A percentile compares a stretch with the other conserved stretches of the same genome.
Evolutionary conservation across 768 basidiomycete genomes (phyloP).

Genomic region (Kwoniella sp.): DNA sequence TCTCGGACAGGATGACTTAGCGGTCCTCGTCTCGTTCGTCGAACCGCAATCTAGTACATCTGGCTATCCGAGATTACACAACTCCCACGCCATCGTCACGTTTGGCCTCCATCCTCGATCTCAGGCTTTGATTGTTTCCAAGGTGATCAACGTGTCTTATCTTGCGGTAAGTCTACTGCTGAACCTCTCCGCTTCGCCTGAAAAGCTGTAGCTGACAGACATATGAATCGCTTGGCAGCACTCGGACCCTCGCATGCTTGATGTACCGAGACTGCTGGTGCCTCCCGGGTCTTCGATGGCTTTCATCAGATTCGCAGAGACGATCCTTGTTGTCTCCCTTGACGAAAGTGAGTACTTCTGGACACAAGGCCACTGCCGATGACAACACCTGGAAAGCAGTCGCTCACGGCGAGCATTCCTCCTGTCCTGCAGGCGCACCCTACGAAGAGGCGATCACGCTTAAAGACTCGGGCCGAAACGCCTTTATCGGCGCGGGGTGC

Average conservation of each 20-base stretch:
- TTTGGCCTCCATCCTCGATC: conserved; percentile 33
- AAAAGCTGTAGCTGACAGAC: too few relatives aligned
- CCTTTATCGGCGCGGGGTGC: conserved; percentile 54
- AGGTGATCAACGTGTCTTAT: conserved; percentile 31
- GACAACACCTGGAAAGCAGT: background rate
- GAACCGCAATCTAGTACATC: conserved; percentile 32
- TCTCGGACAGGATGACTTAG: conserved; percentile 41
- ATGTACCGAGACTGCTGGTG: conserved; percentile 53
- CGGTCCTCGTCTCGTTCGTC: conserved; percentile 47
- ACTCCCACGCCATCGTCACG: conserved; percentile 48
- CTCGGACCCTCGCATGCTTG: conserved; percentile 52
- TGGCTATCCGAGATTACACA: conserved; percentile 15
- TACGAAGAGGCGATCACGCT: conserved; percentile 58
- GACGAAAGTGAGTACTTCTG: conserved; percentile 26
- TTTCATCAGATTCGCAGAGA: conserved; percentile 56
- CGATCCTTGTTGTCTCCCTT: conserved; percentile 53
- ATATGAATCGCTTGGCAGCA: too few relatives aligned
- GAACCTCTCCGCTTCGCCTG: too few relatives aligned
- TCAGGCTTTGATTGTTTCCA: conserved; percentile 20
- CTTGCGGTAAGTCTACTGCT: conserved; percentile 30
- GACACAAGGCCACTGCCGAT: background rate
- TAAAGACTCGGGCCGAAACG: conserved; percentile 52
- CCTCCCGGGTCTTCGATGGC: conserved; percentile 41
- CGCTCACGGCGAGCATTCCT: background rate
- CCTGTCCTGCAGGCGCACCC: conserved; percentile 32